Percentiles rank a stretch among this genome's conserved stretches.
Evolutionary conservation across 768 basidiomycete genomes (phyloP).

Genomic region (Tremella mesenterica): DNA sequence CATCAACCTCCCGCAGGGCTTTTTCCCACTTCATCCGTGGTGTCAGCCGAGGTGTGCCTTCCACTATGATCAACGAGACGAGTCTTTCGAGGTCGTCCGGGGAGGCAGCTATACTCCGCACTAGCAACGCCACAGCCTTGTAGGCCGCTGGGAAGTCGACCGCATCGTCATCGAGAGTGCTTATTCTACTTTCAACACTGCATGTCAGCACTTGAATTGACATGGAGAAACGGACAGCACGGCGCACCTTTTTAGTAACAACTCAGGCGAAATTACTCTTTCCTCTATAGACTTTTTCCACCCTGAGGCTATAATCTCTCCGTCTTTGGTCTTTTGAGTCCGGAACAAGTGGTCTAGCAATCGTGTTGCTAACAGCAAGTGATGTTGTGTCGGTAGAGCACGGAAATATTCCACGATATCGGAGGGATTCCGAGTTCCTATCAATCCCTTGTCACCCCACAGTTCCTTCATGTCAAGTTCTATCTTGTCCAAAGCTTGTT

Average conservation of each 20-base stretch:
- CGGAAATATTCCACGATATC: constrained; percentile 84
- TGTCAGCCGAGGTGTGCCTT: constrained; percentile 42
- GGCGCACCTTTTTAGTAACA: constrained; percentile 52
- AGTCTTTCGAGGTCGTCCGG: constrained; percentile 37
- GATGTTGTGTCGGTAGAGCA: constrained; percentile 58
- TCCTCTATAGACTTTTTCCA: constrained; percentile 59
- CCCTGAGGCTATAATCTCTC: constrained; percentile 65
- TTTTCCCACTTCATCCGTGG: constrained; percentile 45
- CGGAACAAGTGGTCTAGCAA: constrained; percentile 67
- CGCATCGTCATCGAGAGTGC: constrained; percentile 71
- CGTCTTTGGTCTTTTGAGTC: constrained; percentile 65
- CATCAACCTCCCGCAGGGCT: constrained; percentile 23
- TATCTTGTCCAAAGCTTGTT: constrained; percentile 64
- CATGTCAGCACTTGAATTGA: too few relatives aligned
- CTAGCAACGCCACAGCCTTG: constrained; percentile 62
- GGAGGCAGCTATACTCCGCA: constrained; percentile 44
- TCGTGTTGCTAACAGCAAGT: constrained; percentile 62
- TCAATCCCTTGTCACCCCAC: constrained; percentile 52
- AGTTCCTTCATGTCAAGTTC: constrained; percentile 74
- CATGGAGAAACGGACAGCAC: background rate
- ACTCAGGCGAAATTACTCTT: constrained; percentile 42
- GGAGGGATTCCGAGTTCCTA: constrained; percentile 55
- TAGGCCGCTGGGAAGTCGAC: constrained; percentile 86
- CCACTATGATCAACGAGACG: constrained; percentile 40
- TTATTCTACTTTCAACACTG: constrained; percentile 24